A percentile compares a stretch with the other conserved stretches of the same genome.
phyloP scores from a whole-genome alignment of 2,329 filamentous ascomycete genomes.

The Stachybotrys chartarum region DNA sequence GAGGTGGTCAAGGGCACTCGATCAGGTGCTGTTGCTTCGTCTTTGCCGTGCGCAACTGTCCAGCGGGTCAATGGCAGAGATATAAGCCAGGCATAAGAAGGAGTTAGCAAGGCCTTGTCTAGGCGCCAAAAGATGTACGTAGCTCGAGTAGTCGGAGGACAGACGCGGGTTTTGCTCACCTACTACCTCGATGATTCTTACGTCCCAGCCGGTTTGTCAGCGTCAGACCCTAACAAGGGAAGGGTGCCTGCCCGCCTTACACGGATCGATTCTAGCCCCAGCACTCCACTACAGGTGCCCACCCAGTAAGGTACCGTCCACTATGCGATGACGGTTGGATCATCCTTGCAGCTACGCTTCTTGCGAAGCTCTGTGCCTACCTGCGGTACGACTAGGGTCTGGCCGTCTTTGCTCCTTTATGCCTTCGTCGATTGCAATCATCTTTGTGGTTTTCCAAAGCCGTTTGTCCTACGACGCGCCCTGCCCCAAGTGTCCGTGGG shows the following conservation, averaged over 20 bases:
- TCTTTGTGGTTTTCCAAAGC: too few species aligned
- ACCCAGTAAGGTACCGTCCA: background rate
- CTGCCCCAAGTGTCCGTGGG: background rate
- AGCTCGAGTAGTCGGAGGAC: background rate
- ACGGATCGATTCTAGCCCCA: background rate
- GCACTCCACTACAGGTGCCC: background rate
- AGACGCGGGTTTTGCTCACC: background rate
- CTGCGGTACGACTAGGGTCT: too few species aligned
- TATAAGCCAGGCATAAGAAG: background rate
- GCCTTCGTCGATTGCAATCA: too few species aligned
- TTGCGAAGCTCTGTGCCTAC: too few species aligned
- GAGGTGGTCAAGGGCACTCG: background rate
- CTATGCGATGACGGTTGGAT: too few species aligned
- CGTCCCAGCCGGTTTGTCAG: background rate
- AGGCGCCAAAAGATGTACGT: background rate
- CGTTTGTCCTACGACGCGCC: too few species aligned
- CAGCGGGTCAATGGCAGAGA: background rate
- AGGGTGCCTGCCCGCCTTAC: background rate
- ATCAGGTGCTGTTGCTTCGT: background rate
- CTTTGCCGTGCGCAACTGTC: background rate
- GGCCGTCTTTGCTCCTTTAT: too few species aligned
- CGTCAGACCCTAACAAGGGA: background rate
- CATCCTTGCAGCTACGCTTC: too few species aligned
- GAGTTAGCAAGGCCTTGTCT: background rate
- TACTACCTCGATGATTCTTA: background rate